Evolutionary conservation across 768 basidiomycete genomes (phyloP).

Genomic region (Roridomyces roridus): DNA sequence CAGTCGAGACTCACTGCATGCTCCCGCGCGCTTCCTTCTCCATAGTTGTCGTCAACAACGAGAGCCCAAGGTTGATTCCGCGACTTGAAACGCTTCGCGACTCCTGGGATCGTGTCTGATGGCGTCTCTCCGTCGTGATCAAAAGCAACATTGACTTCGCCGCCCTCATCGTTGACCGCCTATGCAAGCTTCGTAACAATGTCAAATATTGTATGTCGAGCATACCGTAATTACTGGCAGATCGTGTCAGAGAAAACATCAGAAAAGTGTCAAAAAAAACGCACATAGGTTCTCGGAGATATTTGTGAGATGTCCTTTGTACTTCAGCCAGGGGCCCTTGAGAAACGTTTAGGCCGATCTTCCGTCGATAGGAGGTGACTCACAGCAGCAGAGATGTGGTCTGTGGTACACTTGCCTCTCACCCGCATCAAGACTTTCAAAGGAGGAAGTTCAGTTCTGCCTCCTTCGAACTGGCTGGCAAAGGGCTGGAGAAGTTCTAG

Average conservation of each 20-base stretch:
- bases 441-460: constrained; percentile 73
- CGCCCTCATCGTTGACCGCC: constrained; percentile 95
- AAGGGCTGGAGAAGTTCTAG: constrained; percentile 91
- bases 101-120: constrained; percentile 84
- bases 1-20: constrained; percentile 73
- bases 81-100: constrained; percentile 89
- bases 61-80: constrained; percentile 90
- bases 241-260: neutral
- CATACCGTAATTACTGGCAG: constrained; percentile 80
- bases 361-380: too few species aligned
- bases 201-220: neutral
- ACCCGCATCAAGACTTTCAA: constrained; percentile 90
- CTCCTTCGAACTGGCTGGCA: constrained; percentile 69
- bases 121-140: constrained; percentile 65
- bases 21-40: constrained; percentile 97
- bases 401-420: constrained; percentile 98
- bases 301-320: constrained; percentile 95
- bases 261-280: constrained; percentile 34
- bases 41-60: constrained; percentile 96
- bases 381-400: constrained; percentile 97
- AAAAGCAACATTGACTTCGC: constrained; percentile 90
- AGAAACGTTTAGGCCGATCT: constrained; percentile 9
- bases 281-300: constrained; percentile 93
- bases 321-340: constrained; percentile 97
- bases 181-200: constrained; percentile 31